A percentile compares a stretch with the other conserved stretches of the same genome.
Evolutionary conservation across 139 green algal genomes (phyloP).

Genomic region (Ettlia oleoabundans): DNA sequence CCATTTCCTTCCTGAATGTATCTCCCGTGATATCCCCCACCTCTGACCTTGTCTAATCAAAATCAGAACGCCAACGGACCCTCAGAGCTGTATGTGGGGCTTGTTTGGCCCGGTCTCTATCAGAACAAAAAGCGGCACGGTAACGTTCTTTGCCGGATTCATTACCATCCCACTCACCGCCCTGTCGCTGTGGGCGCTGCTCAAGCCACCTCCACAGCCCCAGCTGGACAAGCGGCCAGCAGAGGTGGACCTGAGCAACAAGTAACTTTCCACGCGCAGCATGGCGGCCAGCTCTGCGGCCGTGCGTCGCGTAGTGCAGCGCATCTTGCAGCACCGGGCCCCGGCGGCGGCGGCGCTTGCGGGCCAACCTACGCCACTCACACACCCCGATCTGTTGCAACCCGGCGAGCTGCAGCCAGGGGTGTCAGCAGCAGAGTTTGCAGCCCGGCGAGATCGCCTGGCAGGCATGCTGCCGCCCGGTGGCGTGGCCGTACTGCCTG

Average conservation of each 20-base stretch:
- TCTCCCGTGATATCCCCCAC: no score
- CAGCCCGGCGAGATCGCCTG: constrained; percentile 55
- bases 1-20: no score
- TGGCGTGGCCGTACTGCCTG: constrained; percentile 70
- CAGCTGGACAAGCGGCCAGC: neutral
- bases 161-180: constrained; percentile 43
- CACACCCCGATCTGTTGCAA: constrained; percentile 56
- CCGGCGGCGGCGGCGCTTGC: constrained; percentile 2
- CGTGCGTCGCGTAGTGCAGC: neutral
- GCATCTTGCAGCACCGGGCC: neutral
- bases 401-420: constrained; percentile 69
- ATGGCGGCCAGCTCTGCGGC: neutral
- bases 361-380: constrained; percentile 63
- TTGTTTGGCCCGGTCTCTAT: constrained; percentile 40
- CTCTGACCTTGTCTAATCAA: no score
- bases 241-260: constrained; percentile 3
- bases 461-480: constrained; percentile 61
- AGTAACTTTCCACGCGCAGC: neutral
- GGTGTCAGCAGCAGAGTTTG: constrained; percentile 64
- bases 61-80: neutral
- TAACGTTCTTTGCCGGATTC: constrained; percentile 44
- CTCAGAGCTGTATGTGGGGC: neutral
- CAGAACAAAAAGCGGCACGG: constrained; percentile 26
- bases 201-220: neutral
- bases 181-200: constrained; percentile 24